phyloP scores from a whole-genome alignment of 345 rosid species.

The Mercurialis annua region DNA sequence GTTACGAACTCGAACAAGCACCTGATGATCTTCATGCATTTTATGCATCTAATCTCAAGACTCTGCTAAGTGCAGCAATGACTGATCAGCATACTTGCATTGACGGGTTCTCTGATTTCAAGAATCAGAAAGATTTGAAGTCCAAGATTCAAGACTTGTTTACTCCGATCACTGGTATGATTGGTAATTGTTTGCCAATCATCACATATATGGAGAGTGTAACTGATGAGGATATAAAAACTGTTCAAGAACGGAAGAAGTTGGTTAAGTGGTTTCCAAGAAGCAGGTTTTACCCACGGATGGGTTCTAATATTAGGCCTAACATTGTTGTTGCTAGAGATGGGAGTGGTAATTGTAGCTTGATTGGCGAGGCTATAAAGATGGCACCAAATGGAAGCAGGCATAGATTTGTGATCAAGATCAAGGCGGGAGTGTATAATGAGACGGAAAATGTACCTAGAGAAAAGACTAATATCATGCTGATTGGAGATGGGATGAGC shows the following conservation, averaged over 20 bases:
- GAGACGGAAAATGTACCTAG: neutral
- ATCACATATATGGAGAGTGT: constrained; percentile 4
- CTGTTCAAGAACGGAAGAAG: neutral
- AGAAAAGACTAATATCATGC: constrained; percentile 5
- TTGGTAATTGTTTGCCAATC: constrained; percentile 7
- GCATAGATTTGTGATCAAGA: constrained; percentile 8
- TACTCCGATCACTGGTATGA: neutral
- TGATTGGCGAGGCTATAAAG: constrained; percentile 5
- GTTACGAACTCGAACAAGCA: constrained; percentile 2
- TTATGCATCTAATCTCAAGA: neutral
- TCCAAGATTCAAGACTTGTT: neutral
- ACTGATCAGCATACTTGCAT: constrained; percentile 11
- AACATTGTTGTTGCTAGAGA: constrained; percentile 4
- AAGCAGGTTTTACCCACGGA: neutral
- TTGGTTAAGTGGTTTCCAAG: neutral
- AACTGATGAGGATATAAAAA: neutral
- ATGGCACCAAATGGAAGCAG: constrained; percentile 7
- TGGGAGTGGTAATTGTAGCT: constrained; percentile 6
- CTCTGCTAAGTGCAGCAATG: constrained; percentile 10
- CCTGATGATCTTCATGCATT: constrained; percentile 1
- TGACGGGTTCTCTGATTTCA: constrained; percentile 7
- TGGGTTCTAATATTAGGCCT: neutral
- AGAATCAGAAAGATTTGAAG: neutral
- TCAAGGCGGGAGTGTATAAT: constrained; percentile 11
- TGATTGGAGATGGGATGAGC: constrained; percentile 12